Conservation (phyloP, 768 basidiomycete species). For the Suillus lakei region DNA sequence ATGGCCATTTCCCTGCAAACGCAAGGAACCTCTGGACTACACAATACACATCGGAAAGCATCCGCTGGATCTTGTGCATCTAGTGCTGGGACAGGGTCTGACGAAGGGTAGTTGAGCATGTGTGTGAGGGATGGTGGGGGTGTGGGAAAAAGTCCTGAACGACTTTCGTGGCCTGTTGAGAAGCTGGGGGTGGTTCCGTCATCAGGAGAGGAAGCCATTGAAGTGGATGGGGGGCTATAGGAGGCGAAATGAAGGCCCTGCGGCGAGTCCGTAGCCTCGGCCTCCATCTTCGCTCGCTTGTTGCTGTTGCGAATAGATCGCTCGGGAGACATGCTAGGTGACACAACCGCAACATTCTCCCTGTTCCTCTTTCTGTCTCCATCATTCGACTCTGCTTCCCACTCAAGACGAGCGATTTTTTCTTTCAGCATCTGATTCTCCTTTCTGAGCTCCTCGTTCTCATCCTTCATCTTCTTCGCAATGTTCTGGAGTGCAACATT, state of each 20-base stretch:
- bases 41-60: slow-evolving; percentile 68
- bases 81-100: slow-evolving; percentile 35
- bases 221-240: slow-evolving; percentile 46
- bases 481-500: slow-evolving; percentile 84
- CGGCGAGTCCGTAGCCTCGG: slow-evolving; percentile 24
- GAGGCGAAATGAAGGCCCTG: slow-evolving; percentile 26
- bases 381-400: slow-evolving; percentile 35
- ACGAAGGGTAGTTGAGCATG: slow-evolving; percentile 44
- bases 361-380: slow-evolving; percentile 63
- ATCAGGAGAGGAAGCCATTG: slow-evolving; percentile 57
- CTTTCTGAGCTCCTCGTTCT: slow-evolving; percentile 73
- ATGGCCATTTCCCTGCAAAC: slow-evolving; percentile 74
- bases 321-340: slow-evolving; percentile 25
- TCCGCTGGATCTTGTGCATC: slow-evolving; percentile 37
- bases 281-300: slow-evolving; percentile 44
- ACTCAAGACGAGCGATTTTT: slow-evolving; percentile 48
- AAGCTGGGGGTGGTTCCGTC: slow-evolving; percentile 36
- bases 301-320: slow-evolving; percentile 25
- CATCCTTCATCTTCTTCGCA: slow-evolving; percentile 85
- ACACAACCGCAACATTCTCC: slow-evolving; percentile 50
- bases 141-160: slow-evolving; percentile 33
- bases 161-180: slow-evolving; percentile 32
- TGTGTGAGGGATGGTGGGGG: slow-evolving; percentile 31
- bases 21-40: slow-evolving; percentile 70
- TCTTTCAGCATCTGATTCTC: slow-evolving; percentile 70